Conservation (phyloP, 495 filamentous ascomycete species). For the Penicillium ochrochloron region DNA sequence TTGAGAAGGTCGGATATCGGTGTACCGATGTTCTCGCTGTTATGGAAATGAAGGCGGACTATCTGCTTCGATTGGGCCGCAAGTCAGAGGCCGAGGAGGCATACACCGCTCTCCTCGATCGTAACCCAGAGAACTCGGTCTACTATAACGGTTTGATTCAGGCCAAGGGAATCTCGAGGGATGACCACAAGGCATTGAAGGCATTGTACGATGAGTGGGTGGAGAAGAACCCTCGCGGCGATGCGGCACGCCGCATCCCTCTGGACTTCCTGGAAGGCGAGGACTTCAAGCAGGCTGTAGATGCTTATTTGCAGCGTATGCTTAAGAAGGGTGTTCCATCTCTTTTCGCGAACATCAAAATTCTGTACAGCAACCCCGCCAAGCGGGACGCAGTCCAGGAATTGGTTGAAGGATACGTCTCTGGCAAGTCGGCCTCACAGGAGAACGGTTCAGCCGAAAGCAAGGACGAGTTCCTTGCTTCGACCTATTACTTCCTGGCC, state of each 20-base stretch:
- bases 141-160: conserved; percentile 83
- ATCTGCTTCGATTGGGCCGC: conserved; percentile 75
- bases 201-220: conserved; percentile 82
- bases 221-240: conserved; percentile 76
- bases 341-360: conserved; percentile 93
- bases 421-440: conserved; percentile 45
- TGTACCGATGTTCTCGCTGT: conserved; percentile 86
- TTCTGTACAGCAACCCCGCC: conserved; percentile 74
- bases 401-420: conserved; percentile 78
- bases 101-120: conserved; percentile 77
- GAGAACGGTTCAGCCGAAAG: conserved; percentile 54
- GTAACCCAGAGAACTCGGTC: conserved; percentile 83
- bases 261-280: conserved; percentile 88
- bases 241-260: conserved; percentile 85
- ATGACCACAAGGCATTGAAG: conserved; percentile 66
- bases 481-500: conserved; percentile 87
- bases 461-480: conserved; percentile 64
- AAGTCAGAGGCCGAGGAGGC: conserved; percentile 83
- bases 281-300: conserved; percentile 77
- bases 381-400: conserved; percentile 78
- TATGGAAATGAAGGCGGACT: conserved; percentile 85
- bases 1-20: conserved; percentile 74
- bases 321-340: conserved; percentile 96
- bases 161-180: conserved; percentile 64
- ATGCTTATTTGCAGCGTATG: conserved; percentile 82